A percentile compares a stretch with the other conserved stretches of the same genome.
Evolutionary conservation across 805 yeast genomes (phyloP).

Genomic region (Ogataea zsoltii): DNA sequence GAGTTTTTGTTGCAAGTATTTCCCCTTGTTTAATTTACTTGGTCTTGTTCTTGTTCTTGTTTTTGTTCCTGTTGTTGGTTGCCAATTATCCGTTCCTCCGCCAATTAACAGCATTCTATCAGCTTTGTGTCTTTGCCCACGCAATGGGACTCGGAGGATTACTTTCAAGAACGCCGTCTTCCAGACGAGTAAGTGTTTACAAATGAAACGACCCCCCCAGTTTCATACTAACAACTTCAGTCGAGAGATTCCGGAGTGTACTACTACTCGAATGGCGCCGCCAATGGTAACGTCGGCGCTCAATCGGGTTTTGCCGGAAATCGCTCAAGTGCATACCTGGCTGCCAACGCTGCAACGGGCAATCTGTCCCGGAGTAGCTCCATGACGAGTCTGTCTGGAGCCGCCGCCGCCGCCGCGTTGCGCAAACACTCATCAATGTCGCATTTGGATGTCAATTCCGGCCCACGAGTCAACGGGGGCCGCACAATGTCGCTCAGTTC

Average conservation of each 20-base stretch:
- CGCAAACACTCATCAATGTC: conserved; percentile 24
- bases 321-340: conserved; percentile 21
- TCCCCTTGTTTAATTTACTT: not conserved
- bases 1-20: conserved; percentile 4
- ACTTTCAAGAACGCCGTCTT: conserved; percentile 26
- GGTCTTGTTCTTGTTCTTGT: not conserved
- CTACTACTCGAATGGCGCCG: conserved; percentile 16
- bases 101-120: too few relatives aligned
- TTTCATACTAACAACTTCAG: conserved; percentile 7
- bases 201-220: not conserved
- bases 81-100: too few relatives aligned
- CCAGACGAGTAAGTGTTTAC: conserved; percentile 29
- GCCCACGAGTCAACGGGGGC: conserved; percentile 7
- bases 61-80: not conserved
- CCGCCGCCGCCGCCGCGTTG: conserved; percentile 36
- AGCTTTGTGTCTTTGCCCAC: too few relatives aligned
- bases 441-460: not conserved
- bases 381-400: conserved; percentile 29
- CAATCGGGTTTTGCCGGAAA: not conserved
- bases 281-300: not conserved
- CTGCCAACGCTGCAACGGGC: conserved; percentile 28
- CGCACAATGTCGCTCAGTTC: conserved; percentile 37
- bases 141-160: conserved; percentile 29
- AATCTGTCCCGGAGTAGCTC: conserved; percentile 23
- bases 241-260: conserved; percentile 30